Percentiles rank a stretch among this genome's conserved stretches.
These are phyloP conservation scores for Boletus reticulatus DNA, from an alignment of 768 basidiomycete genomes.

Conservation along the genomic window DNA sequence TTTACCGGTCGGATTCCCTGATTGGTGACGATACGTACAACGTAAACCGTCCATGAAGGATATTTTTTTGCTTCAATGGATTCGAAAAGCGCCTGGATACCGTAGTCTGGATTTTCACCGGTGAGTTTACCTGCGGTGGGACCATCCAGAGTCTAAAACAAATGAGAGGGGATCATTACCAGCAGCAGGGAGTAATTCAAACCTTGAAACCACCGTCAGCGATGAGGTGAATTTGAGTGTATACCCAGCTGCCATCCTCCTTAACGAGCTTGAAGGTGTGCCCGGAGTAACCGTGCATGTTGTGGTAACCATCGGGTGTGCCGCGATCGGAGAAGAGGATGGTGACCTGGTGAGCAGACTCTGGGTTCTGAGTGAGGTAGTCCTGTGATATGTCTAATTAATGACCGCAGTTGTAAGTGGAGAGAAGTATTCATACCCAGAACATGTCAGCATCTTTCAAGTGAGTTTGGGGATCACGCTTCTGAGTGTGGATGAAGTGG, in stretches of 20 bases:
- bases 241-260: constrained; percentile 78
- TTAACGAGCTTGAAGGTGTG: constrained; percentile 91
- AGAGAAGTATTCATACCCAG: constrained; percentile 49
- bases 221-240: constrained; percentile 82
- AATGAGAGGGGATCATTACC: not conserved
- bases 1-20: constrained; percentile 1
- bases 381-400: constrained; percentile 50
- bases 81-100: constrained; percentile 73
- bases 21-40: constrained; percentile 45
- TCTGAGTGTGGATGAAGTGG: constrained; percentile 93
- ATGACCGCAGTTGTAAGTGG: not conserved
- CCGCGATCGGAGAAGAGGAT: constrained; percentile 95
- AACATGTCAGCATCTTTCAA: constrained; percentile 85
- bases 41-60: constrained; percentile 88
- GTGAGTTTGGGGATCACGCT: constrained; percentile 90
- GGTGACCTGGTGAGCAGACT: constrained; percentile 86
- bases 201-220: constrained; percentile 84
- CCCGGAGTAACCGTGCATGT: constrained; percentile 90
- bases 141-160: constrained; percentile 61
- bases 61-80: constrained; percentile 77
- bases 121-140: constrained; percentile 63
- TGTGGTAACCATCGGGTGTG: constrained; percentile 86
- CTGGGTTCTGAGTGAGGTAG: constrained; percentile 84
- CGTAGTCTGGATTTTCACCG: constrained; percentile 83
- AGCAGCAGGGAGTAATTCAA: not conserved